Evolutionary conservation across 192 early-diverging fungal genomes (phyloP).

Genomic region (Coemansia sp.): DNA sequence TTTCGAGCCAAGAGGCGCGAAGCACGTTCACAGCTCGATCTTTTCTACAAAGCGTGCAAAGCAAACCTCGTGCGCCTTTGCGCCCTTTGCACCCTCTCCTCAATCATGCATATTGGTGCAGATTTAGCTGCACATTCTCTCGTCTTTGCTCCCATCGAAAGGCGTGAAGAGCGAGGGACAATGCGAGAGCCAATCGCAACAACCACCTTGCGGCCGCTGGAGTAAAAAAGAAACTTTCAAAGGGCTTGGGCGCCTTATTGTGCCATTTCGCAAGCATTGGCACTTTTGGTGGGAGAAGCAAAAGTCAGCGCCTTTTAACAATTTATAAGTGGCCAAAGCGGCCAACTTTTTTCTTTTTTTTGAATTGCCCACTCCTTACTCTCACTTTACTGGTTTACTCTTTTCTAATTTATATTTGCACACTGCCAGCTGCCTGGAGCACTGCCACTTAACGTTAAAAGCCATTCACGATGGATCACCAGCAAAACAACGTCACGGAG

Average conservation of each 20-base stretch:
- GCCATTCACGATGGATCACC: constrained; percentile 16
- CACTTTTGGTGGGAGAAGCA: neutral
- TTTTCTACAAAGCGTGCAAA: neutral
- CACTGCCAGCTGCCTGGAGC: neutral
- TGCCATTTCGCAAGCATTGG: neutral
- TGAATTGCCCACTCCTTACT: neutral
- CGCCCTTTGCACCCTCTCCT: neutral
- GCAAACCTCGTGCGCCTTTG: neutral
- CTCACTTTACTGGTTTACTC: neutral
- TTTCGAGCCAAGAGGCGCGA: neutral
- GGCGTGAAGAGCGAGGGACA: neutral
- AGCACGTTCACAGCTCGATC: neutral
- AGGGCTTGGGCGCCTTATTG: neutral
- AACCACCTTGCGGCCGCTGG: neutral
- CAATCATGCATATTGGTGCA: neutral
- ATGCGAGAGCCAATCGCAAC: neutral
- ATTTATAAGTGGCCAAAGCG: neutral
- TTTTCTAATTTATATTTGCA: neutral
- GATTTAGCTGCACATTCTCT: neutral
- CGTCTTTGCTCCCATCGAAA: neutral
- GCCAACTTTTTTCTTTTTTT: neutral
- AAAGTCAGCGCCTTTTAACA: neutral
- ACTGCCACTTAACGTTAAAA: constrained; percentile 2
- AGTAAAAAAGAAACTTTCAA: neutral
- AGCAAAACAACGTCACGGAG: constrained; percentile 9